Conservation (phyloP, 352 stramenopile species). For the Globisporangium irregulare region DNA sequence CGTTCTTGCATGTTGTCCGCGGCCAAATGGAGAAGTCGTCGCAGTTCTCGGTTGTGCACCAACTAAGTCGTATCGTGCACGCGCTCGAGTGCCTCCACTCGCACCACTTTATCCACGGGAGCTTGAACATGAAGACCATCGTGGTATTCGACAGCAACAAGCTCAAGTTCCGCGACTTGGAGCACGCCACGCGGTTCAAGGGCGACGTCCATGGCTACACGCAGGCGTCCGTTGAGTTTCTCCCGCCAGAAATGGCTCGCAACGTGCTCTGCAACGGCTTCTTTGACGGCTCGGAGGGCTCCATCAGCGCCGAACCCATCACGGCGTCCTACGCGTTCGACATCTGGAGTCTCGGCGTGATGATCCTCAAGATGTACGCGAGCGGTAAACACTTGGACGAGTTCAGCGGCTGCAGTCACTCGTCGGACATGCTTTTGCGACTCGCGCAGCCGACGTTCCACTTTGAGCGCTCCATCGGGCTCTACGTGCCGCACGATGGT, state of each 20-base stretch:
- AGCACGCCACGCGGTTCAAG: constrained; percentile 39
- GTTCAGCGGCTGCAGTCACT: constrained; percentile 32
- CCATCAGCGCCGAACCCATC: constrained; percentile 10
- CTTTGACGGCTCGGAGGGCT: constrained; percentile 16
- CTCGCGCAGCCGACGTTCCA: constrained; percentile 25
- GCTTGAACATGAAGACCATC: constrained; percentile 39
- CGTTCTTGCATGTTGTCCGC: constrained; percentile 33
- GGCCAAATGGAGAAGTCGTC: constrained; percentile 29
- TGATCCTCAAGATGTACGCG: constrained; percentile 57
- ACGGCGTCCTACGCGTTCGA: constrained; percentile 37
- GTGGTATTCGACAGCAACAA: constrained; percentile 33
- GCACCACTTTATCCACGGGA: constrained; percentile 50
- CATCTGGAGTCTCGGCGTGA: constrained; percentile 57
- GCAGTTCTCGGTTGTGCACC: constrained; percentile 28
- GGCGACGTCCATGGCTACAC: constrained; percentile 18
- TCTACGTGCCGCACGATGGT: constrained; percentile 44
- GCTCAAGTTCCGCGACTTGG: constrained; percentile 49
- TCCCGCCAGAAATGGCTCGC: constrained; percentile 47
- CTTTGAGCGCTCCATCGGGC: constrained; percentile 48
- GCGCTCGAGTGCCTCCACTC: constrained; percentile 46
- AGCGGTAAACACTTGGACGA: constrained; percentile 43
- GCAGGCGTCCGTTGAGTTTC: constrained; percentile 28
- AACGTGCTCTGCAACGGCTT: constrained; percentile 25
- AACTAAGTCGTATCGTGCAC: constrained; percentile 34
- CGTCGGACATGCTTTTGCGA: constrained; percentile 34